Percentiles rank a stretch among this genome's conserved stretches.
phyloP scores from a whole-genome alignment of 2,329 filamentous ascomycete species.

The Aspergillus spinulosporus region DNA sequence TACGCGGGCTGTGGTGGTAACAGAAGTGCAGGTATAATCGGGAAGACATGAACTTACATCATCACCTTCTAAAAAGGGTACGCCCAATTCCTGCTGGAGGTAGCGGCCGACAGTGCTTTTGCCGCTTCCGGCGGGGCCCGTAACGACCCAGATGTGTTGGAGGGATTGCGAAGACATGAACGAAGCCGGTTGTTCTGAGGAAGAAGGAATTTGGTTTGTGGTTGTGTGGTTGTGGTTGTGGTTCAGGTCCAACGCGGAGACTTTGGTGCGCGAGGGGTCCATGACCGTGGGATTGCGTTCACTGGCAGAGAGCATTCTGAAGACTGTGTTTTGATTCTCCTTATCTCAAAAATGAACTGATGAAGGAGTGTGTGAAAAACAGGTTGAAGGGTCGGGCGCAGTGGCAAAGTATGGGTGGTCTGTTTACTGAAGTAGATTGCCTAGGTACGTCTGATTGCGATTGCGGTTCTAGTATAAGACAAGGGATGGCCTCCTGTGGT shows the following conservation, averaged over 20 bases:
- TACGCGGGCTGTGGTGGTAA: too few relatives aligned
- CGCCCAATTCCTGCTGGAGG: slow-evolving; percentile 60
- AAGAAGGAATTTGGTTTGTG: slow-evolving; percentile 14
- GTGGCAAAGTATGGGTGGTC: slow-evolving; percentile 5
- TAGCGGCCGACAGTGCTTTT: slow-evolving; percentile 73
- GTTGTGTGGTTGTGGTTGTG: not conserved
- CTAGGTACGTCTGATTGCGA: not conserved
- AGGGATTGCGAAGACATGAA: slow-evolving; percentile 21
- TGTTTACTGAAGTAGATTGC: not conserved
- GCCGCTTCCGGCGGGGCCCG: slow-evolving; percentile 75
- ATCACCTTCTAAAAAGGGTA: slow-evolving; percentile 77
- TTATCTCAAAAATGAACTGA: not conserved
- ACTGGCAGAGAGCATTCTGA: slow-evolving; percentile 42
- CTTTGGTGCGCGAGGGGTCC: slow-evolving; percentile 25
- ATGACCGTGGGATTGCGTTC: slow-evolving; percentile 30
- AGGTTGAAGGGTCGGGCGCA: slow-evolving; percentile 18
- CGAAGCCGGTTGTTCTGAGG: slow-evolving; percentile 8
- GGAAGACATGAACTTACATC: slow-evolving; percentile 56
- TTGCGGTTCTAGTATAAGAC: not conserved
- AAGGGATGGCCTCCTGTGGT: not conserved
- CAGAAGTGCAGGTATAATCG: too few relatives aligned
- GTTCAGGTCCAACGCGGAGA: slow-evolving; percentile 22
- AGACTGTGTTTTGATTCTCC: not conserved
- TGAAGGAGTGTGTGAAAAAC: slow-evolving; percentile 14
- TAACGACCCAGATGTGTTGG: slow-evolving; percentile 78